A percentile compares a stretch with the other conserved stretches of the same genome.
These are phyloP conservation scores for Candida labiduridarum DNA, from an alignment of 1,139 yeast species.

Conservation along the genomic window DNA sequence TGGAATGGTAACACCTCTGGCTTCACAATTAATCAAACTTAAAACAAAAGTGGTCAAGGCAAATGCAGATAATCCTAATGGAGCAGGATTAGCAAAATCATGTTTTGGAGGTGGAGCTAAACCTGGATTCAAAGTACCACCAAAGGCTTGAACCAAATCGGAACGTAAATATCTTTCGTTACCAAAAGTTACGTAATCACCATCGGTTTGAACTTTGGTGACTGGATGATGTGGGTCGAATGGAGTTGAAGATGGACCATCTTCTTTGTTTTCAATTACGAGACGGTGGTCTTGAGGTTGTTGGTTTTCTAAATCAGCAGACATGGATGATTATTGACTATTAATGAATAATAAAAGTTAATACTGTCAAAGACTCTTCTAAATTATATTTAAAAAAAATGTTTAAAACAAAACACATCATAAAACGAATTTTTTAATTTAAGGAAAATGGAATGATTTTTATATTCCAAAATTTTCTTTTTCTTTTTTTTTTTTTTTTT, in stretches of 20 bases:
- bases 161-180: conserved; percentile 64
- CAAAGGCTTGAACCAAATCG: conserved; percentile 69
- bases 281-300: conserved; percentile 26
- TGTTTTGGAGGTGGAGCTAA: conserved; percentile 63
- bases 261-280: conserved; percentile 15
- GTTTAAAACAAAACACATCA: background rate
- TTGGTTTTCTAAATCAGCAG: conserved; percentile 35
- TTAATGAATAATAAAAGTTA: background rate
- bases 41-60: conserved; percentile 85
- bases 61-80: conserved; percentile 81
- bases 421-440: background rate
- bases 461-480: background rate
- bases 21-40: conserved; percentile 52
- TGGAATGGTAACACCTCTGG: conserved; percentile 37
- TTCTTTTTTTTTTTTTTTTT: background rate
- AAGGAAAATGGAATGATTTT: conserved; percentile 7
- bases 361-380: background rate
- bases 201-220: conserved; percentile 36
- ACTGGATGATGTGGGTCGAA: conserved; percentile 21
- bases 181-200: conserved; percentile 73
- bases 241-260: background rate
- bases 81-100: conserved; percentile 86
- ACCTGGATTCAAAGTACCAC: conserved; percentile 74
- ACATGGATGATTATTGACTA: conserved; percentile 11
- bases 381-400: background rate